Evolutionary conservation across 192 early-diverging fungal species (phyloP).

Genomic region (Gigaspora rosea): DNA sequence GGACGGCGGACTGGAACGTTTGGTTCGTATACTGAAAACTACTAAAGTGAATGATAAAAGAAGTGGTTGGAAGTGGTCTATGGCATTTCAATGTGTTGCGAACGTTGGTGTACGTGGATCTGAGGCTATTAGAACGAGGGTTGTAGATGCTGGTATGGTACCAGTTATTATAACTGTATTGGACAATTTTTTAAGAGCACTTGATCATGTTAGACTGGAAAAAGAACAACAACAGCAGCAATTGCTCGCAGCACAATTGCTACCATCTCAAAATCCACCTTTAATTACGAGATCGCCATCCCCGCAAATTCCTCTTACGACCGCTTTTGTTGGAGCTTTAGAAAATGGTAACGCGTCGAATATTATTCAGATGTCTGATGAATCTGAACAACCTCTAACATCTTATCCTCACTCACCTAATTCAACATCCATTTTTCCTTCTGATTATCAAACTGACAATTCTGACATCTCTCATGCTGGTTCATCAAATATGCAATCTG

Average conservation of each 20-base stretch:
- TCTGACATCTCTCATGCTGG: slow-evolving; percentile 33
- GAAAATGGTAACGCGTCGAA: slow-evolving; percentile 29
- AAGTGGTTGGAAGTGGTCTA: slow-evolving; percentile 79
- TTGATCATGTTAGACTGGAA: slow-evolving; percentile 56
- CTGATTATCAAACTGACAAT: slow-evolving; percentile 21
- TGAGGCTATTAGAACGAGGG: slow-evolving; percentile 72
- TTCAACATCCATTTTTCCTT: slow-evolving; percentile 28
- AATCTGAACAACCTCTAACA: slow-evolving; percentile 13
- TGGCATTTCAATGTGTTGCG: slow-evolving; percentile 82
- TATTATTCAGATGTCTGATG: slow-evolving; percentile 29
- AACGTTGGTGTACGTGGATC: slow-evolving; percentile 87
- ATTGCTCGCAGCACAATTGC: slow-evolving; percentile 28
- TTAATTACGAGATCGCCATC: slow-evolving; percentile 24
- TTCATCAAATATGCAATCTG: slow-evolving; percentile 29
- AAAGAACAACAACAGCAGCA: slow-evolving; percentile 43
- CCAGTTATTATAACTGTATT: slow-evolving; percentile 82
- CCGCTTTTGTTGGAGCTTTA: slow-evolving; percentile 31
- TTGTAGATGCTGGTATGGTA: slow-evolving; percentile 86
- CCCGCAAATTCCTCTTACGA: slow-evolving; percentile 32
- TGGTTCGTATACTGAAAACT: slow-evolving; percentile 78
- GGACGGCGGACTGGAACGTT: slow-evolving; percentile 87
- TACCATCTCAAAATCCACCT: slow-evolving; percentile 33
- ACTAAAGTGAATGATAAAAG: slow-evolving; percentile 67
- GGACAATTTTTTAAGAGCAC: slow-evolving; percentile 56
- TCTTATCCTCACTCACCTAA: slow-evolving; percentile 22